These are phyloP conservation scores for Acacia confusa DNA, from an alignment of 306 rosid species.

Conservation along the genomic window DNA sequence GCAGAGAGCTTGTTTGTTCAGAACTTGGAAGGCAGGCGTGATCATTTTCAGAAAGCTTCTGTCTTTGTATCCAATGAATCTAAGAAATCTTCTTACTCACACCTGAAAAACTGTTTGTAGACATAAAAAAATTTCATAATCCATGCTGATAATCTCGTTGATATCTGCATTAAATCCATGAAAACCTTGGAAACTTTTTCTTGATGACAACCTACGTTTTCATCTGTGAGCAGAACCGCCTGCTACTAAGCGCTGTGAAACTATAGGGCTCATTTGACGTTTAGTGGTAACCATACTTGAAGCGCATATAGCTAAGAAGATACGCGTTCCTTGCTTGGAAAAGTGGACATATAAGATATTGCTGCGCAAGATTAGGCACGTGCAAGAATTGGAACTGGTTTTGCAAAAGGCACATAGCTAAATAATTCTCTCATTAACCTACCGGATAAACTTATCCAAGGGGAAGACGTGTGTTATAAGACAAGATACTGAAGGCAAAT, in stretches of 20 bases:
- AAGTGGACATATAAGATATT: neutral
- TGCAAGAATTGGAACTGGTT: neutral
- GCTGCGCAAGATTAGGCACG: neutral
- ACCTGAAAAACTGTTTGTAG: neutral
- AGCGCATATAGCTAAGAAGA: too few species aligned
- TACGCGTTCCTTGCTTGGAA: neutral
- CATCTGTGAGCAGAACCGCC: too few species aligned
- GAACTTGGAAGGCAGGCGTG: neutral
- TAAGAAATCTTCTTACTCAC: neutral
- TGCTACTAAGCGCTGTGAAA: too few species aligned
- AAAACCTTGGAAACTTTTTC: neutral
- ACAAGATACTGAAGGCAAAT: neutral
- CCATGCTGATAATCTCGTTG: neutral
- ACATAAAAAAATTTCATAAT: neutral
- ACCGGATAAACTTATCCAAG: neutral
- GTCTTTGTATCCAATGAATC: too few species aligned
- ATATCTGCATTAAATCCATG: neutral
- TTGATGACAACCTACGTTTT: neutral
- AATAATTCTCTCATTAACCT: too few species aligned
- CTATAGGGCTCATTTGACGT: too few species aligned
- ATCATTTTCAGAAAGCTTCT: slow-evolving; percentile 6
- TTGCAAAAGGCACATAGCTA: too few species aligned
- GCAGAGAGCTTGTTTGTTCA: neutral
- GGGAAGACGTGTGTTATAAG: neutral
- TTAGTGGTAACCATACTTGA: neutral